A percentile compares a stretch with the other conserved stretches of the same genome.
phyloP scores from a whole-genome alignment of 192 early-diverging fungal species.

The Umbelopsis sp. region DNA sequence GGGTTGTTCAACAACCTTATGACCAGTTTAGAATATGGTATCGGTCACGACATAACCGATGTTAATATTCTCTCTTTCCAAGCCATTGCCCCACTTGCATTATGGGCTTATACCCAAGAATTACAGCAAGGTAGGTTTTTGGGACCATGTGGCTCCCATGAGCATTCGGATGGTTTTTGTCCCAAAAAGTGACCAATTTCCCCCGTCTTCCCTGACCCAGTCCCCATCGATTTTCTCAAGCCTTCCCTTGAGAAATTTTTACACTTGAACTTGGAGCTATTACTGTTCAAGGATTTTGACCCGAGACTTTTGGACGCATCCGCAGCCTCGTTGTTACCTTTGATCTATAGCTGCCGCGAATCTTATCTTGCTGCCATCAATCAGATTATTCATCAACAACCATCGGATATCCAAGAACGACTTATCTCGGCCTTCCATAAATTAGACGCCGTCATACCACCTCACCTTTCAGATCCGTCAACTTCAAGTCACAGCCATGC shows the following conservation, averaged over 20 bases:
- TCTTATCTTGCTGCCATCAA: constrained; percentile 53
- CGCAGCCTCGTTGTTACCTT: constrained; percentile 56
- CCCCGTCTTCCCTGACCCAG: neutral
- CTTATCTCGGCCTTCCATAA: constrained; percentile 47
- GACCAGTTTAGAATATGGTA: constrained; percentile 63
- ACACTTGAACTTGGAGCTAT: constrained; percentile 50
- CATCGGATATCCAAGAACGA: constrained; percentile 40
- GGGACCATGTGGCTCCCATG: constrained; percentile 19
- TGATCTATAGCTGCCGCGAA: constrained; percentile 55
- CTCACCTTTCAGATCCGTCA: constrained; percentile 38
- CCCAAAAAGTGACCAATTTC: neutral
- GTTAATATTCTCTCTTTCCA: constrained; percentile 60
- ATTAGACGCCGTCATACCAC: constrained; percentile 45
- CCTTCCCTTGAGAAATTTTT: constrained; percentile 54
- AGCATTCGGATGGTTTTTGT: constrained; percentile 9
- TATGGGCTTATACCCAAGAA: constrained; percentile 56
- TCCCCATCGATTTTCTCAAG: constrained; percentile 33
- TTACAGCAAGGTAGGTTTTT: constrained; percentile 23
- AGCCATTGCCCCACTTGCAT: constrained; percentile 62
- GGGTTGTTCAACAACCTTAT: constrained; percentile 57
- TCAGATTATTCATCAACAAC: constrained; percentile 52
- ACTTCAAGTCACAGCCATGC: constrained; percentile 29
- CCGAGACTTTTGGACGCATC: constrained; percentile 61
- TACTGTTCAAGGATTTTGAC: constrained; percentile 69
- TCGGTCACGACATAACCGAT: constrained; percentile 59